Percentiles rank a stretch among this genome's conserved stretches.
These are phyloP conservation scores for Beauveria sp. DNA, from an alignment of 2,329 filamentous ascomycete species.

Conservation along the genomic window DNA sequence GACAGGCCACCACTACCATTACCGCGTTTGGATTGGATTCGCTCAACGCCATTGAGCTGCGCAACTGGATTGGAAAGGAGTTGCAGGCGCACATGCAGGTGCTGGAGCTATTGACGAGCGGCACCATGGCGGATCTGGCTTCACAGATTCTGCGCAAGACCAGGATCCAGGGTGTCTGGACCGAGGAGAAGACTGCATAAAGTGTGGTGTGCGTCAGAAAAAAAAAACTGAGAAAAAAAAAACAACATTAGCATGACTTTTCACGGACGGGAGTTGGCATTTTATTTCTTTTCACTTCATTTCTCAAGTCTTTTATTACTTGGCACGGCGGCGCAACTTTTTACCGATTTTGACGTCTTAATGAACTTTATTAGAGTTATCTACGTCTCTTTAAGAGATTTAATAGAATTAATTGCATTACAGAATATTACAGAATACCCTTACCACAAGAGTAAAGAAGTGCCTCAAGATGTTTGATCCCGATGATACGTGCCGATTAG, in stretches of 20 bases:
- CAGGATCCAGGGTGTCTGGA: conserved; percentile 17
- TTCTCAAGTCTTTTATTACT: neutral
- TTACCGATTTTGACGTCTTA: too few relatives aligned
- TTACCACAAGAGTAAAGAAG: too few relatives aligned
- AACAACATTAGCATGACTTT: neutral
- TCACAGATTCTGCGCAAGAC: conserved; percentile 19
- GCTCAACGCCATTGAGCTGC: conserved; percentile 41
- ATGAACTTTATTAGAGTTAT: neutral
- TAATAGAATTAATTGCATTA: too few relatives aligned
- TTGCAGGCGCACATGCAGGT: conserved; percentile 44
- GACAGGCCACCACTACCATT: conserved; percentile 17
- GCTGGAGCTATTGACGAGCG: conserved; percentile 43
- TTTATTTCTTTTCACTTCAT: neutral
- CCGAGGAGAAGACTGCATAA: neutral
- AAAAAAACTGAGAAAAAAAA: neutral
- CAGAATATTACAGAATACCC: too few relatives aligned
- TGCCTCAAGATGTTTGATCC: too few relatives aligned
- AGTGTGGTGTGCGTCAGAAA: neutral
- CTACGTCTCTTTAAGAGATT: neutral
- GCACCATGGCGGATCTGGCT: conserved; percentile 19
- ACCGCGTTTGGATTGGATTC: conserved; percentile 33
- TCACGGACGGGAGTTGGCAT: neutral
- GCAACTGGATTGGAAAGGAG: conserved; percentile 43
- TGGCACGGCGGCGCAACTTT: neutral
- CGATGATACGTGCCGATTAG: too few relatives aligned